Conservation (phyloP, 1,284 basidiomycete genomes). For the Apiotrichum akiyoshidainum region DNA sequence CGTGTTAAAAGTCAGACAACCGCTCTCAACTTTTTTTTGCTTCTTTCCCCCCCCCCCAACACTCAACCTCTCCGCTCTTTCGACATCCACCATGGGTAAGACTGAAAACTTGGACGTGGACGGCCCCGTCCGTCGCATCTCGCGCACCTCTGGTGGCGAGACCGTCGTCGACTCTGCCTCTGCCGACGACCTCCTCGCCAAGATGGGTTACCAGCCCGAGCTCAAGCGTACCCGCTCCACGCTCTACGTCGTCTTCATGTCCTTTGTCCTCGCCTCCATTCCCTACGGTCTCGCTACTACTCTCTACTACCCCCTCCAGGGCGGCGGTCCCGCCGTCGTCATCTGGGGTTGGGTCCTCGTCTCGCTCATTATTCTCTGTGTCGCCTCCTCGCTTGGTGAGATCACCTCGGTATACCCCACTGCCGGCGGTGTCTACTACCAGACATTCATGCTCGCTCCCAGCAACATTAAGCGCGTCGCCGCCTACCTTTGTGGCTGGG, state of each 20-base stretch:
- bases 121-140: background rate
- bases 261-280: constrained; percentile 35
- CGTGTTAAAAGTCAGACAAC: background rate
- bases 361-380: constrained; percentile 49
- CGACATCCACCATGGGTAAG: background rate
- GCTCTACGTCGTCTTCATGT: constrained; percentile 30
- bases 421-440: constrained; percentile 53
- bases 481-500: constrained; percentile 53
- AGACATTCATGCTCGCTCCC: constrained; percentile 49
- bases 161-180: constrained; percentile 13
- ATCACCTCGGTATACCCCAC: constrained; percentile 51
- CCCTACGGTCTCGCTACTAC: constrained; percentile 39
- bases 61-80: background rate
- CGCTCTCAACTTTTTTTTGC: background rate
- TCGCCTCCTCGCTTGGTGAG: constrained; percentile 52
- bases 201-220: constrained; percentile 24
- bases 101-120: background rate
- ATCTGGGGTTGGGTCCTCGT: constrained; percentile 52
- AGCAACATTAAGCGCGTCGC: constrained; percentile 42
- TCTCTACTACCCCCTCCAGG: constrained; percentile 37
- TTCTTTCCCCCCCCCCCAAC: background rate
- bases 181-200: constrained; percentile 22
- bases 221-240: constrained; percentile 18
- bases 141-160: background rate
- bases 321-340: constrained; percentile 38